A percentile compares a stretch with the other conserved stretches of the same genome.
These are phyloP conservation scores for Cubamyces sp. DNA, from an alignment of 768 basidiomycete genomes.

Conservation along the genomic window DNA sequence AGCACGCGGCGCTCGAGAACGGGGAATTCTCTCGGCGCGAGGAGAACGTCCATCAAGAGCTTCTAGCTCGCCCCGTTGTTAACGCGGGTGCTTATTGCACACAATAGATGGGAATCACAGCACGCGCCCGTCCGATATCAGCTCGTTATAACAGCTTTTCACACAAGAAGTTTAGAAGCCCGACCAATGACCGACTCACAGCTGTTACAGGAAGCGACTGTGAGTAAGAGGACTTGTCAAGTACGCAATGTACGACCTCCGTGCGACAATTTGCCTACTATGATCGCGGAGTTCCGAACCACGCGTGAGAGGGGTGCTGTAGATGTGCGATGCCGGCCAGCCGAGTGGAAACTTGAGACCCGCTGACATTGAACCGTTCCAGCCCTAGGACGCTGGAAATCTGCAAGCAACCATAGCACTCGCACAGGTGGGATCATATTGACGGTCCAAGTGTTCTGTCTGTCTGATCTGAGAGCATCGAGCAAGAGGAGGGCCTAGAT, in stretches of 20 bases:
- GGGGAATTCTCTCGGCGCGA: constrained; percentile 20
- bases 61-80: constrained; percentile 25
- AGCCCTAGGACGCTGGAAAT: background rate
- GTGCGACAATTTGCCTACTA: constrained; percentile 20
- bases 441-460: background rate
- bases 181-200: constrained; percentile 22
- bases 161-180: constrained; percentile 17
- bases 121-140: constrained; percentile 20
- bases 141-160: constrained; percentile 19
- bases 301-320: constrained; percentile 8
- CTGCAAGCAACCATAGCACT: background rate
- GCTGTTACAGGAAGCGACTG: constrained; percentile 17
- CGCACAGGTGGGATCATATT: background rate
- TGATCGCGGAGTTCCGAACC: constrained; percentile 19
- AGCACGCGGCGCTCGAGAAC: constrained; percentile 10
- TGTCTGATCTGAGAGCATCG: background rate
- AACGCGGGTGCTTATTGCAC: constrained; percentile 21
- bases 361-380: background rate
- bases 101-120: constrained; percentile 18
- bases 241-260: constrained; percentile 21
- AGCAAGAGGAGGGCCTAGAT: background rate
- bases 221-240: constrained; percentile 23
- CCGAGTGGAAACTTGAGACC: constrained; percentile 16
- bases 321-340: constrained; percentile 3
- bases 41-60: constrained; percentile 24